Base-by-base conservation (phyloP, 2,329 filamentous ascomycete species). In the Scopulariopsis brevicaulis region DNA sequence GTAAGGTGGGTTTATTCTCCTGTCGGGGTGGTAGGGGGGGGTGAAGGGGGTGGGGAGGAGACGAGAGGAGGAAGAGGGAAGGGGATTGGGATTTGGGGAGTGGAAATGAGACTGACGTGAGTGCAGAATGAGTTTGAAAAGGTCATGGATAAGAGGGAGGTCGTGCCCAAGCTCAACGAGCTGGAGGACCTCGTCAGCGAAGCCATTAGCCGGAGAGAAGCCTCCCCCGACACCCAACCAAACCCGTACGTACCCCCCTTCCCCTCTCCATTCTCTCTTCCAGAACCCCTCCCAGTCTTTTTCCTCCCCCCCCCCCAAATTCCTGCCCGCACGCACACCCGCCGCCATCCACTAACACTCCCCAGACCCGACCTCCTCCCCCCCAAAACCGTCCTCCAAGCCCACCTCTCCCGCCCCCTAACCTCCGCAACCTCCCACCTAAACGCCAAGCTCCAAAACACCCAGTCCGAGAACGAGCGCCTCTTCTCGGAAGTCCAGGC, bases 131-230 rank as follows among this genome's bases (percentile, higher is more conserved):
- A 85, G 66, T 86, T 86, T 65, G 76, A 78, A 22, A 72, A 70
- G 20, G 81, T 85, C 59, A 66, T 84, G 59, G 64, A 70, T 20
- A 70, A 73, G 59, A 70, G 82, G 60, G 71, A 75, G 52, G 82
- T 85, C 14, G 75, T 86, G 2, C 71, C 72, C 46, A 77, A 77
- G 60, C 73, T 86, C 11, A 86, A 86, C 66, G 76, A 80, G 66
- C 74, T 85, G 7, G 83, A 86, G 64, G 69, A 63, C 28, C 72
- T 86, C 15, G 74, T 83, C 55, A 71, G 68, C 58, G 79, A 81
- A 56, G 83, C 82, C 5, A 70, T 68, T 54, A 62, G 63, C 57
- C 68, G 75, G 59, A 67, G 72, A 54, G 64, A 68, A 50, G 67
- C 70, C 28, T 67, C 46, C 60, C 62, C 56, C 58, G 65, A 64